Base-by-base conservation (phyloP, 768 basidiomycete species). In the Tephrocybe sp. region DNA sequence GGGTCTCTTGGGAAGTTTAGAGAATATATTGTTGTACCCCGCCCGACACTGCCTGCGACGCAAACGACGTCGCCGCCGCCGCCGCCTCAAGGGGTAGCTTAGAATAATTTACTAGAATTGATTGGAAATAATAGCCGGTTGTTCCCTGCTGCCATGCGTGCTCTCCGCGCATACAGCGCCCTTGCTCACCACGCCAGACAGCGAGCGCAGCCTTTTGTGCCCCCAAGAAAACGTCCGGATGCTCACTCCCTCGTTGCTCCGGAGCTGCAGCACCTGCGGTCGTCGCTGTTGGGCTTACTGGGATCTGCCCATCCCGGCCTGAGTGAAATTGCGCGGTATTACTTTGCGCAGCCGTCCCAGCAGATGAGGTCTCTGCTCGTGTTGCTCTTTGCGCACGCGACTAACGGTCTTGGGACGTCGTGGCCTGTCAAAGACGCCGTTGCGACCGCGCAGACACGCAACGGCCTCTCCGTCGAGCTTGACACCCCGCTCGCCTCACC, bases 301-400 rank as follows among this genome's bases (percentile, higher is more conserved):
- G 94, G 92, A 16, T 86, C 90, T 2, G 88, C 92, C 7, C 91
- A 97, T 65, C 90, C 95, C 1, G 82, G 84, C 3, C 83, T 98
- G 44, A 82, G 86, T 52, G 84, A 89, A 44, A 84, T 97, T 46
- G 94, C 95, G 2, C 81, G 90, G 56, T 94, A 91, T 69, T 97
- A 97, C 72, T 97, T 97, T 64, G 70, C 86, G 42, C 83, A 89
- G 50, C 86, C 87, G 12, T 90, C 92, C 10, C 94, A 94, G 62
- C 94, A 97, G 62, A 74, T 98, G 22, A 82, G 97, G 5, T 93
- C 97, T 2, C 71, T 94, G 45, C 72, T 97, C 29, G 90, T 97
- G 13, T 78, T 99, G 18, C 79, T 99, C 27, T 89, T 97, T 67
- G 75, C 90, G 15, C 86, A 88, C 49, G 97, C 94, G 7, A 97